These are phyloP conservation scores for Naumovozyma dairenensis DNA, from an alignment of 805 yeast genomes.

Conservation along the genomic window DNA sequence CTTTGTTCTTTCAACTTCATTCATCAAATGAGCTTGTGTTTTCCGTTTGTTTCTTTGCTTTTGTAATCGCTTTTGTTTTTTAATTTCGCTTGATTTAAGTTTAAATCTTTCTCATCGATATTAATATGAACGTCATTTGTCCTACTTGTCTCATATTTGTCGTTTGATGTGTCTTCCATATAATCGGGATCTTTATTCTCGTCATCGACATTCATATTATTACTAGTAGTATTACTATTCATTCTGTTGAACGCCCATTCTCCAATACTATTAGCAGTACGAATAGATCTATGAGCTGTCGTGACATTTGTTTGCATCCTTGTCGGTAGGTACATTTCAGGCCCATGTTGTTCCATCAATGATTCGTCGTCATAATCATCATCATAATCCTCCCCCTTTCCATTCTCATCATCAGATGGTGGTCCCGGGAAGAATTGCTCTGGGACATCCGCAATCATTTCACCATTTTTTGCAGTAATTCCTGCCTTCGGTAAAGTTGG, in stretches of 20 bases:
- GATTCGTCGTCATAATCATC: conserved; percentile 3
- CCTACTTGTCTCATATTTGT: background rate
- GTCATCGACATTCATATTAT: conserved; percentile 7
- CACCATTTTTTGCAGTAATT: conserved; percentile 1
- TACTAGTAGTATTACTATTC: conserved; percentile 9
- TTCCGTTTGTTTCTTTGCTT: conserved; percentile 1
- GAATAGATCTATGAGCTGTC: conserved; percentile 23
- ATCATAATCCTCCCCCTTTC: conserved; percentile 1
- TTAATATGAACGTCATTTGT: background rate
- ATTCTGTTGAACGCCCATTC: conserved; percentile 19
- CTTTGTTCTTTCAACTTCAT: conserved; percentile 23
- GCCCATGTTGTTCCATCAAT: conserved; percentile 13
- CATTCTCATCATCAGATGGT: background rate
- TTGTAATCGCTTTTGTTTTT: background rate
- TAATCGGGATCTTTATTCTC: conserved; percentile 1
- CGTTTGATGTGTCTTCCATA: background rate
- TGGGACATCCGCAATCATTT: conserved; percentile 8
- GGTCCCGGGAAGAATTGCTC: conserved; percentile 8
- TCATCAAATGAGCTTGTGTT: conserved; percentile 5
- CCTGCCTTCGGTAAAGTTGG: background rate
- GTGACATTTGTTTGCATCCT: conserved; percentile 19
- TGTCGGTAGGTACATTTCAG: conserved; percentile 18
- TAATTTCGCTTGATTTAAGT: background rate
- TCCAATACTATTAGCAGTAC: conserved; percentile 25
- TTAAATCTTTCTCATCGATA: background rate